Percentiles rank a stretch among this genome's conserved stretches.
Conservation (phyloP, 2,329 filamentous ascomycete species). For the Arthrinium phaeospermum region DNA sequence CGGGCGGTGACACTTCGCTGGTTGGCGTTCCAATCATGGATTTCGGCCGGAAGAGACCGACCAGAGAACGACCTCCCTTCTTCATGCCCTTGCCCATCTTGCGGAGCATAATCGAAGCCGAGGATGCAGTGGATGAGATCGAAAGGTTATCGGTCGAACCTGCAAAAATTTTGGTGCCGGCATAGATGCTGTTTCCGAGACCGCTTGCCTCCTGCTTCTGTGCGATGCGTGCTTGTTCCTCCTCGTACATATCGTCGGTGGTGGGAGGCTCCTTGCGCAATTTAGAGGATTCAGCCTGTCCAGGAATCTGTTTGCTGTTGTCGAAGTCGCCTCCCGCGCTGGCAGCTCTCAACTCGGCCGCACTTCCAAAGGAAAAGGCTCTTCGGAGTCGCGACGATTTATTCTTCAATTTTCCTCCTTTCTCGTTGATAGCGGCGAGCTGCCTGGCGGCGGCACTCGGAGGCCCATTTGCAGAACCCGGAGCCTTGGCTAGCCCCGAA, state of each 20-base stretch:
- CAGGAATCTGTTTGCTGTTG: conserved; percentile 58
- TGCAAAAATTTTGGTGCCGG: conserved; percentile 81
- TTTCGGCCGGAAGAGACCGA: conserved; percentile 93
- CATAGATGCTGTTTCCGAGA: conserved; percentile 92
- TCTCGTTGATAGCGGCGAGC: conserved; percentile 85
- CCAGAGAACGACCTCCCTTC: conserved; percentile 87
- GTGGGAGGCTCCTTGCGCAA: conserved; percentile 68
- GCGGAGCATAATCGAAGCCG: conserved; percentile 89
- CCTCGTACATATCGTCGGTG: conserved; percentile 71
- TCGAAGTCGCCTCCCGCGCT: conserved; percentile 40
- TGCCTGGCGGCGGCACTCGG: conserved; percentile 81
- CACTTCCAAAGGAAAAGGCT: conserved; percentile 96
- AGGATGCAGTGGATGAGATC: conserved; percentile 87
- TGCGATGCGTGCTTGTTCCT: conserved; percentile 90
- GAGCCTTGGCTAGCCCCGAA: conserved; percentile 39
- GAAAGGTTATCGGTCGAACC: conserved; percentile 95
- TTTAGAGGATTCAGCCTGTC: conserved; percentile 54
- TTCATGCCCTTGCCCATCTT: conserved; percentile 99
- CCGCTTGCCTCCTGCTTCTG: conserved; percentile 91
- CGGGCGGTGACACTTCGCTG: conserved; percentile 69
- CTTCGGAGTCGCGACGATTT: conserved; percentile 86
- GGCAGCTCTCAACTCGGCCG: conserved; percentile 83
- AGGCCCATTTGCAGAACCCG: conserved; percentile 35
- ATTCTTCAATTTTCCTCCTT: conserved; percentile 76
- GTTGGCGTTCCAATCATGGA: conserved; percentile 81